Evolutionary conservation across 2,329 filamentous ascomycete species (phyloP).

Genomic region (Fusarium nematophilum): DNA sequence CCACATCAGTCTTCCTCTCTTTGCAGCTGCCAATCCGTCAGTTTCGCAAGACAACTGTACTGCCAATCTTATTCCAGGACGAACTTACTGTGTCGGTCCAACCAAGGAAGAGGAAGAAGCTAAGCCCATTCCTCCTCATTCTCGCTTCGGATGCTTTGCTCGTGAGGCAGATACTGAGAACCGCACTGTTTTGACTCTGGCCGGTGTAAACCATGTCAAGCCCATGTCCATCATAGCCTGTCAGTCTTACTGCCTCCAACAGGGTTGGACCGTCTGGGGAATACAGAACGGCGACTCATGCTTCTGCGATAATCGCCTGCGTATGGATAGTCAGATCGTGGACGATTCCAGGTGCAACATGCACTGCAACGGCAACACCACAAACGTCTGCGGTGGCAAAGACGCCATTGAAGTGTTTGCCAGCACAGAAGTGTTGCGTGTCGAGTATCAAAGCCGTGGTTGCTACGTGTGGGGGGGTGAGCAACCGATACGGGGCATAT

Average conservation of each 20-base stretch:
- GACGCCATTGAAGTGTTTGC: conserved; percentile 12
- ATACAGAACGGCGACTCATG: conserved; percentile 13
- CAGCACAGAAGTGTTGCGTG: background rate
- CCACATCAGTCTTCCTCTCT: conserved; percentile 15
- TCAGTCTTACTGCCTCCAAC: conserved; percentile 7
- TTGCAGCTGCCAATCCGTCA: conserved; percentile 16
- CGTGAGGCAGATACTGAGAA: conserved; percentile 1
- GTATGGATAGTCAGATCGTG: conserved; percentile 17
- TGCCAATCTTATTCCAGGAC: conserved; percentile 5
- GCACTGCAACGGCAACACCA: conserved; percentile 17
- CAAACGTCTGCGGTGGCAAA: conserved; percentile 8
- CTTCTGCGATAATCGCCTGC: conserved; percentile 9
- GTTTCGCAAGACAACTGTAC: conserved; percentile 11
- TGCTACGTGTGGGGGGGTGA: conserved; percentile 4
- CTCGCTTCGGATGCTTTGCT: conserved; percentile 12
- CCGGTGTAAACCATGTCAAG: conserved; percentile 1
- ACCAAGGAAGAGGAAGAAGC: background rate
- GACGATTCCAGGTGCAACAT: conserved; percentile 12
- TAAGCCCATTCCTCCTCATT: conserved; percentile 1
- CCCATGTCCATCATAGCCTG: conserved; percentile 17
- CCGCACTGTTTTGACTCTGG: conserved; percentile 4
- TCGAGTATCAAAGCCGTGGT: conserved; percentile 13
- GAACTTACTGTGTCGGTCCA: conserved; percentile 14
- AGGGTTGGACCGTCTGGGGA: conserved; percentile 4
- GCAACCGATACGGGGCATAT: background rate